Percentiles rank a stretch among this genome's conserved stretches.
These are phyloP conservation scores for Zoysia japonica DNA, from an alignment of 176 grass and related monocot genomes.

Conservation along the genomic window DNA sequence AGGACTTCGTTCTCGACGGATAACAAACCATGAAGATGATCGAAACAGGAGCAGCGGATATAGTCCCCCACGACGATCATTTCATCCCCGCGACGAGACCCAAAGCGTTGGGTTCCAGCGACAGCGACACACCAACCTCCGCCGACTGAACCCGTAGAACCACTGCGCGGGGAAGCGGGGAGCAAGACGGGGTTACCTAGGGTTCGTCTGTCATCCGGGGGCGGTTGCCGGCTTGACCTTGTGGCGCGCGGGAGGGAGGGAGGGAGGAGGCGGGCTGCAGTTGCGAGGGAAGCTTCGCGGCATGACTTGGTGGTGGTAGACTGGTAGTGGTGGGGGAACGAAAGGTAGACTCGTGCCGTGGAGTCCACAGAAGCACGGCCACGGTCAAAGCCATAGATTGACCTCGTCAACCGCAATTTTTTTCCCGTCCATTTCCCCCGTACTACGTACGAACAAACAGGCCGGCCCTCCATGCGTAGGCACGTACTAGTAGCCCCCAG, in stretches of 20 bases:
- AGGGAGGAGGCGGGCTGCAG: background rate
- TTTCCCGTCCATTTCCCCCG: background rate
- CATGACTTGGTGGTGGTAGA: slow-evolving; percentile 19
- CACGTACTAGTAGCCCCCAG: background rate
- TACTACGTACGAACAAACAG: too few species aligned
- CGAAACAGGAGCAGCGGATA: background rate
- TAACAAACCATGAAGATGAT: background rate
- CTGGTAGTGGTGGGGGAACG: background rate
- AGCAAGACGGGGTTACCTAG: slow-evolving; percentile 21
- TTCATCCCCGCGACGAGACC: background rate
- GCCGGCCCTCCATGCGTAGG: too few species aligned
- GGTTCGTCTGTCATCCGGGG: background rate
- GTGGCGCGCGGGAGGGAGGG: slow-evolving; percentile 2
- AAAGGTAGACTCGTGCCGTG: background rate
- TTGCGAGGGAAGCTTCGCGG: slow-evolving; percentile 12
- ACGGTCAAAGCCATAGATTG: background rate
- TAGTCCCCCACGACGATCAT: background rate
- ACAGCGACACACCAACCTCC: background rate
- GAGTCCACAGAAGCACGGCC: slow-evolving; percentile 6
- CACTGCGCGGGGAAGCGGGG: background rate
- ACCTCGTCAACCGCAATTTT: background rate
- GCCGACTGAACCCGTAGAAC: too few species aligned
- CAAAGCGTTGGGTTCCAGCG: background rate
- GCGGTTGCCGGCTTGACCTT: background rate
- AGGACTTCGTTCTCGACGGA: background rate